A percentile compares a stretch with the other conserved stretches of the same genome.
Evolutionary conservation across 768 basidiomycete species (phyloP).

Genomic region (Hirschioporus abietinus): DNA sequence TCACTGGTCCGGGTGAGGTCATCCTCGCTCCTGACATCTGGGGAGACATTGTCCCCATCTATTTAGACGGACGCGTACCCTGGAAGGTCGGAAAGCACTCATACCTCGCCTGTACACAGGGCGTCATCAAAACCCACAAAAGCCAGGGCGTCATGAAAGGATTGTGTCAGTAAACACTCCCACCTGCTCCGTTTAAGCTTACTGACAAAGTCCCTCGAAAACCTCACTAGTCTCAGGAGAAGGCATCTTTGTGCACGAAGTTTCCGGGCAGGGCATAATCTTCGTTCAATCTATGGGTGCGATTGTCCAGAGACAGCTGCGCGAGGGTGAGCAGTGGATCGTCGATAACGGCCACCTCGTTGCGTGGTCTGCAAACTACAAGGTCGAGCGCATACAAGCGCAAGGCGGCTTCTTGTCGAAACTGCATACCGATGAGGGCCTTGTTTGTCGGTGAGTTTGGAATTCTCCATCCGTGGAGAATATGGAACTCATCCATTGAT

Average conservation of each 20-base stretch:
- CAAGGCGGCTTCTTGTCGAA: slow-evolving; percentile 24
- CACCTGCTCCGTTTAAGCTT: neutral
- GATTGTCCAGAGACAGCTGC: slow-evolving; percentile 23
- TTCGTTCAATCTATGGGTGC: slow-evolving; percentile 29
- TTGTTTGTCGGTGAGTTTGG: slow-evolving; percentile 25
- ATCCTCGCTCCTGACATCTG: slow-evolving; percentile 28
- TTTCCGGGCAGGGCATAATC: slow-evolving; percentile 22
- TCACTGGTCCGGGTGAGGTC: slow-evolving; percentile 27
- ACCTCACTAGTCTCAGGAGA: slow-evolving; percentile 26
- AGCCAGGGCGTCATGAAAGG: slow-evolving; percentile 25
- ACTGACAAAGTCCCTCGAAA: neutral
- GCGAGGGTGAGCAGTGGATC: slow-evolving; percentile 27
- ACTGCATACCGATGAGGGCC: slow-evolving; percentile 26
- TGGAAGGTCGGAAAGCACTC: slow-evolving; percentile 27
- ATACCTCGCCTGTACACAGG: slow-evolving; percentile 24
- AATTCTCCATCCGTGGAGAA: neutral
- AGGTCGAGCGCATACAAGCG: slow-evolving; percentile 26
- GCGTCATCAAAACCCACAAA: slow-evolving; percentile 21
- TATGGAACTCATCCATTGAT: neutral
- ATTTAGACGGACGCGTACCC: slow-evolving; percentile 20
- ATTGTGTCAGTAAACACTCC: slow-evolving; percentile 21
- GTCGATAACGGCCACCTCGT: slow-evolving; percentile 32
- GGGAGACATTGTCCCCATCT: slow-evolving; percentile 29
- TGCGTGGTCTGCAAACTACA: slow-evolving; percentile 29
- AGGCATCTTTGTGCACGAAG: slow-evolving; percentile 25